Conservation (phyloP, 2,329 filamentous ascomycete genomes). For the Esteya vermicola region DNA sequence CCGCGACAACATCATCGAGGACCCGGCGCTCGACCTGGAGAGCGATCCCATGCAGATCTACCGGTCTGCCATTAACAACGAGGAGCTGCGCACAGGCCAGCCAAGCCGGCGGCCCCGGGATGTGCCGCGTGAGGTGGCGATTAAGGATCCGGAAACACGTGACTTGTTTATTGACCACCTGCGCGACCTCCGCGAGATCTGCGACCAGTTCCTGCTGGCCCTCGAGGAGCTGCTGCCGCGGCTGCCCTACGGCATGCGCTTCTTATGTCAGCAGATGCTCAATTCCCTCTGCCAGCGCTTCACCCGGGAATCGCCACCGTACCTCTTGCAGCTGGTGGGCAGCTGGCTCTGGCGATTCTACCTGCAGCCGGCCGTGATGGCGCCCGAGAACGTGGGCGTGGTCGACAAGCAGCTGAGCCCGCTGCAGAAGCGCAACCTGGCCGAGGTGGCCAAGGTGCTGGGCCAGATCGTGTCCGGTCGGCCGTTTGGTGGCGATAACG, state of each 20-base stretch:
- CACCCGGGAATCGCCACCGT: slow-evolving; percentile 60
- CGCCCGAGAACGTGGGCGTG: slow-evolving; percentile 85
- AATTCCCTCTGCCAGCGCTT: slow-evolving; percentile 66
- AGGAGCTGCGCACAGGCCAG: slow-evolving; percentile 82
- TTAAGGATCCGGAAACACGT: slow-evolving; percentile 85
- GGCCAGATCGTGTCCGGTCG: slow-evolving; percentile 79
- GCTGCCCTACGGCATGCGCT: slow-evolving; percentile 88
- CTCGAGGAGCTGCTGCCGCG: slow-evolving; percentile 72
- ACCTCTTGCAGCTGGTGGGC: slow-evolving; percentile 69
- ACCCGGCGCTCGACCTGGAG: slow-evolving; percentile 79
- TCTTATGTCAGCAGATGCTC: slow-evolving; percentile 75
- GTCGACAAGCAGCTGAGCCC: slow-evolving; percentile 81
- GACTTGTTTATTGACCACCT: slow-evolving; percentile 89
- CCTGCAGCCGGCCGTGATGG: slow-evolving; percentile 74
- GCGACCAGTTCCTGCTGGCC: slow-evolving; percentile 72
- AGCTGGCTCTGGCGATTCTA: slow-evolving; percentile 94
- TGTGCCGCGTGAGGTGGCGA: slow-evolving; percentile 83
- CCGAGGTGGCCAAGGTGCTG: slow-evolving; percentile 83
- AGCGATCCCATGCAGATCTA: slow-evolving; percentile 98
- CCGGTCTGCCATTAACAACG: slow-evolving; percentile 87
- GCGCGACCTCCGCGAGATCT: slow-evolving; percentile 85
- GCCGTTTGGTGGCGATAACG: slow-evolving; percentile 84
- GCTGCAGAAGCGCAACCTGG: slow-evolving; percentile 82
- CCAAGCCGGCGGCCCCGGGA: slow-evolving; percentile 71
- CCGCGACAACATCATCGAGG: slow-evolving; percentile 84